These are phyloP conservation scores for Nothophaeocryptopus gaeumannii DNA, from an alignment of 2,329 filamentous ascomycete species.

Conservation along the genomic window DNA sequence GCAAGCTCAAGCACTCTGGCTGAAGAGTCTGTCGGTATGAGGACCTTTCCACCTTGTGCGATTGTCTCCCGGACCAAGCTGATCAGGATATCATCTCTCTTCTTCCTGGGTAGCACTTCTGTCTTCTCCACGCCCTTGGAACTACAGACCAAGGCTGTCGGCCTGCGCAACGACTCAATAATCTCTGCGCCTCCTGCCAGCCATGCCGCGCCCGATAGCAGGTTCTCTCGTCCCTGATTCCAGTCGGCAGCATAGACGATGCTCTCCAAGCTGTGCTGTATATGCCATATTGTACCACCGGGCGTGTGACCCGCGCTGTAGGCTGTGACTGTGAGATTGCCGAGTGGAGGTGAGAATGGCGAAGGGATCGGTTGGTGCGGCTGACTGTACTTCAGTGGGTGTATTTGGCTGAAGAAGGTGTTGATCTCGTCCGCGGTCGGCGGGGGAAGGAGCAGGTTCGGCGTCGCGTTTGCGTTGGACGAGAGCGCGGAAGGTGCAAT, in stretches of 20 bases:
- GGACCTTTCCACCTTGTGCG: conserved; percentile 77
- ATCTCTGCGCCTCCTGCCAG: conserved; percentile 86
- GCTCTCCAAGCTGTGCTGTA: conserved; percentile 93
- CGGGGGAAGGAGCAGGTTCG: conserved; percentile 61
- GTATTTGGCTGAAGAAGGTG: conserved; percentile 84
- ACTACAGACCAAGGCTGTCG: conserved; percentile 90
- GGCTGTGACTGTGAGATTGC: conserved; percentile 89
- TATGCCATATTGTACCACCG: conserved; percentile 97
- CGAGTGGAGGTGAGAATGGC: conserved; percentile 82
- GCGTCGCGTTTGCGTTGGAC: conserved; percentile 55
- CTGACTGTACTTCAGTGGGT: conserved; percentile 93
- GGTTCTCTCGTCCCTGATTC: conserved; percentile 96
- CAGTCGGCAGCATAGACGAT: conserved; percentile 97
- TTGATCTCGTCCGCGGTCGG: conserved; percentile 87
- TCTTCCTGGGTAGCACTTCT: conserved; percentile 63
- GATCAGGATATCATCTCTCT: conserved; percentile 80
- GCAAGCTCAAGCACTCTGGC: conserved; percentile 90
- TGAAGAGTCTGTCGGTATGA: conserved; percentile 93
- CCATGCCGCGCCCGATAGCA: conserved; percentile 91
- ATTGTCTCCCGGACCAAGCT: conserved; percentile 78
- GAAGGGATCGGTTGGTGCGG: conserved; percentile 86
- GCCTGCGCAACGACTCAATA: conserved; percentile 87
- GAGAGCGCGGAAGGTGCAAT: conserved; percentile 41
- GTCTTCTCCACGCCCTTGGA: conserved; percentile 73
- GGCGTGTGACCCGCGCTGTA: conserved; percentile 96